Evolutionary conservation across 78 protist genomes (phyloP), one percentile per base, ranked within the genome.

Genomic region (Ministeria vibrans): DNA sequence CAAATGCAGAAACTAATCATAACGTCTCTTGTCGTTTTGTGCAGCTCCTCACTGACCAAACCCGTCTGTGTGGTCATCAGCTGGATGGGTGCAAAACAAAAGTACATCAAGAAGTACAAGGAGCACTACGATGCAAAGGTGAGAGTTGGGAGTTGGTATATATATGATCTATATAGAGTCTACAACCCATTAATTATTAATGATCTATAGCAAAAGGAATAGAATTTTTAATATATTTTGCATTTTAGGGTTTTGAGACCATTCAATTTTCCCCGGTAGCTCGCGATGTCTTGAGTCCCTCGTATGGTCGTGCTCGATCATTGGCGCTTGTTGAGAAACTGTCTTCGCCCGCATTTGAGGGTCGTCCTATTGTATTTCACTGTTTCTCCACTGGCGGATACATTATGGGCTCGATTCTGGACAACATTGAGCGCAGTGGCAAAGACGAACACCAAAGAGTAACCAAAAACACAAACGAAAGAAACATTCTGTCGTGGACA

Each of bases 341-440:
- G 15, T 13, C 66, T 23, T 4, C 66, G 66, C 66, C 5, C 43
- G 15, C 6, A 1, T 23, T 63, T 4, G 20, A 27, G 25, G 13
- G 6, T 1, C 34, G 41, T 20, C 71, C 38, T 2, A 20, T 32
- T 18, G 71, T 63, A 20, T 63, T 63, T 41, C 71, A 63, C 71
- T 63, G 71, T 11, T 63, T 63, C 34, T 63, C 71, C 18, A 63
- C 71, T 25, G 71, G 71, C 41, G 71, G 71, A 22, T 63, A 63
- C 71, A 27, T 63, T 34, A 34, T 34, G 43, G 71, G 71, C 18
- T 41, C 3, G 38, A 2, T 63, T 23, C 71, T 63, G 41, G 1
- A 27, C 38, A 7, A 2, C n/a, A 2, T 63, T 18, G 42, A 7
- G 18, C n/a, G n/a, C n/a, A n/a, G n/a, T n/a, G n/a, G n/a, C n/a